Base-by-base conservation (phyloP, 768 basidiomycete species). In the Vishniacozyma victoriae region DNA sequence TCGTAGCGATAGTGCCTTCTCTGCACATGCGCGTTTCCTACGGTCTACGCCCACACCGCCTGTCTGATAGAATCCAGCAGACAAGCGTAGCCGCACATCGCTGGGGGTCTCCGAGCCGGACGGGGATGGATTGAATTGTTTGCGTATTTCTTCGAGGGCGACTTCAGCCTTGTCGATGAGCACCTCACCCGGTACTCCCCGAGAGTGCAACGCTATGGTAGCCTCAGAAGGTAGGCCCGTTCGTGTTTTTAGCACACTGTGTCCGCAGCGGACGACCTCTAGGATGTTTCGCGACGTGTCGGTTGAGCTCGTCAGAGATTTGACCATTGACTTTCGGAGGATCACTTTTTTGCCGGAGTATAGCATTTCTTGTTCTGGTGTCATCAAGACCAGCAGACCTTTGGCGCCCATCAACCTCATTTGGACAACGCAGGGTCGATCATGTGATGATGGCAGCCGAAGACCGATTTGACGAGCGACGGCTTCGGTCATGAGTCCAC, bases 401-500 rank as follows among this genome's bases (percentile, higher is more conserved):
- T 68, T 68, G 20, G 58, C 40, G 0, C 62, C 62, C 12, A 53
- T 60, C 11, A 62, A 38, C 3, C 66, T 55, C 22, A 68, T 57
- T 31, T 68, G 66, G 9, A 68, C 37, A 11, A 49, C 62, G 6
- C 42, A 52, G 5, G 60, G 62, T 22, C 41, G 48, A 15, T 5
- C 16, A n/a, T n/a, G n/a, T n/a, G n/a, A n/a, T n/a, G n/a, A n/a
- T n/a, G n/a, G n/a, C 1, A 54, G 42, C 2, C 27, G 44, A 1
- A 51, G 37, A 38, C 20, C 54, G 2, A 67, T 45, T 5, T 47
- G 46, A 16, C 41, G 33, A 19, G 65, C 65, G 3, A 64, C 29
- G 24, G 15, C 52, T 61, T 37, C 38, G 64, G 62, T 60, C 66
- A 68, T 67, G 19, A 60, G 35, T 18, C 66, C 66, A 38, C 60